A percentile compares a stretch with the other conserved stretches of the same genome.
Evolutionary conservation across 106 monocot species (phyloP).

Genomic region (Amphibolis antarctica): DNA sequence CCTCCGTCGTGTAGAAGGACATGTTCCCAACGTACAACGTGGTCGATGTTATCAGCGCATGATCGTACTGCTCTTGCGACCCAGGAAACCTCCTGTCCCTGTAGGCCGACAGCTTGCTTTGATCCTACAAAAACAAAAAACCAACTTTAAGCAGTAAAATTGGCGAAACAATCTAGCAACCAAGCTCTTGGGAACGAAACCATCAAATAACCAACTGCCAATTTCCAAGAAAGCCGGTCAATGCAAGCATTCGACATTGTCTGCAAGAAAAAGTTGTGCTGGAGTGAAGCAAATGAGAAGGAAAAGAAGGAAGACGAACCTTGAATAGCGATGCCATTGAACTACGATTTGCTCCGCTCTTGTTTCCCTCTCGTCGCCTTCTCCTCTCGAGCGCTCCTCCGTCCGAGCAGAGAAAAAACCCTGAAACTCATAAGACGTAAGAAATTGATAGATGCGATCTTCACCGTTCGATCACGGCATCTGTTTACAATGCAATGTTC

Average conservation of each 20-base stretch:
- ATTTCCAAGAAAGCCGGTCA: too few relatives aligned
- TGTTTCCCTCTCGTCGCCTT: neutral
- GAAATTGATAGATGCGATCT: too few relatives aligned
- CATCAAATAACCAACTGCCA: neutral
- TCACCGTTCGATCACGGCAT: too few relatives aligned
- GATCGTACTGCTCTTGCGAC: slow-evolving; percentile 88
- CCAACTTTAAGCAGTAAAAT: neutral
- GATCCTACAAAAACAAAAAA: slow-evolving; percentile 36
- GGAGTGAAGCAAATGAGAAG: neutral
- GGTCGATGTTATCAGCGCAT: slow-evolving; percentile 50
- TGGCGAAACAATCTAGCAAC: neutral
- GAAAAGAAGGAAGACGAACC: neutral
- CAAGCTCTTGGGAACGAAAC: neutral
- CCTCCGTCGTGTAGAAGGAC: slow-evolving; percentile 99
- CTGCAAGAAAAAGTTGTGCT: neutral
- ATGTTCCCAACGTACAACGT: slow-evolving; percentile 82
- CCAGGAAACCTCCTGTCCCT: slow-evolving; percentile 82
- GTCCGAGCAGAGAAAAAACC: too few relatives aligned
- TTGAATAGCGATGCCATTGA: slow-evolving; percentile 9
- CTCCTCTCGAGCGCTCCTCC: too few relatives aligned
- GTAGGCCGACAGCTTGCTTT: slow-evolving; percentile 73
- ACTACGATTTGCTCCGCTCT: neutral
- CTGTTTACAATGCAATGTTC: too few relatives aligned
- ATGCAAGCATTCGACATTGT: neutral
- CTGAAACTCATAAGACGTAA: too few relatives aligned